phyloP scores from a whole-genome alignment of 495 filamentous ascomycete species.

The Xylaria scruposa region DNA sequence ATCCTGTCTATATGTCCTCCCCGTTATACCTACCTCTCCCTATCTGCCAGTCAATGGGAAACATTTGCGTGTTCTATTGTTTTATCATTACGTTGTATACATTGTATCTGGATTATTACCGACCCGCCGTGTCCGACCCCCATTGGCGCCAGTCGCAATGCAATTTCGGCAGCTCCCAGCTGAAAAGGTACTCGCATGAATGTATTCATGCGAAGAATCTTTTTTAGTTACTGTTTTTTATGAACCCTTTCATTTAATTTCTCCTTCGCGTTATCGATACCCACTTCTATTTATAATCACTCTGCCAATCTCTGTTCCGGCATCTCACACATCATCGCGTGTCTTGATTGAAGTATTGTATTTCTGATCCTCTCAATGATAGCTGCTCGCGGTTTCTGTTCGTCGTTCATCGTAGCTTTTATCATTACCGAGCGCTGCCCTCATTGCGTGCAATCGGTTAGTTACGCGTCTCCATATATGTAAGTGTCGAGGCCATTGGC shows the following conservation, averaged over 20 bases:
- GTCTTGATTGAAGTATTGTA: background rate
- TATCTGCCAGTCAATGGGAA: background rate
- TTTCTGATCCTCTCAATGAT: constrained; percentile 17
- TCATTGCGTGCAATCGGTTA: constrained; percentile 4
- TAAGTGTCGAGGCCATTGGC: background rate
- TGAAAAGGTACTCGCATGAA: constrained; percentile 27
- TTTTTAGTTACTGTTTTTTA: constrained; percentile 5
- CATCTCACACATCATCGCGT: constrained; percentile 5
- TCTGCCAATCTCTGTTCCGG: background rate
- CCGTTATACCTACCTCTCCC: constrained; percentile 7
- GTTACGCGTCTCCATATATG: background rate
- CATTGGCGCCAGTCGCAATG: constrained; percentile 18
- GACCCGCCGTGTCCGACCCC: constrained; percentile 1
- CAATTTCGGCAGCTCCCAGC: constrained; percentile 28
- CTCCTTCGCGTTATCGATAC: constrained; percentile 14
- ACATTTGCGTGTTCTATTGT: background rate
- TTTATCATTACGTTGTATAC: background rate
- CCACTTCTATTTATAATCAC: constrained; percentile 31
- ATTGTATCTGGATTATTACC: constrained; percentile 6
- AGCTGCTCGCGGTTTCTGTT: constrained; percentile 1
- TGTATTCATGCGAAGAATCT: constrained; percentile 29
- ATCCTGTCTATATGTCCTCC: constrained; percentile 1
- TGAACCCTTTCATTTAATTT: constrained; percentile 22
- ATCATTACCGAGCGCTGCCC: background rate
- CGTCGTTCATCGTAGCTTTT: constrained; percentile 15